Evolutionary conservation across 129 eudicot genomes (phyloP).

Genomic region (Helianthus tuberosus): DNA sequence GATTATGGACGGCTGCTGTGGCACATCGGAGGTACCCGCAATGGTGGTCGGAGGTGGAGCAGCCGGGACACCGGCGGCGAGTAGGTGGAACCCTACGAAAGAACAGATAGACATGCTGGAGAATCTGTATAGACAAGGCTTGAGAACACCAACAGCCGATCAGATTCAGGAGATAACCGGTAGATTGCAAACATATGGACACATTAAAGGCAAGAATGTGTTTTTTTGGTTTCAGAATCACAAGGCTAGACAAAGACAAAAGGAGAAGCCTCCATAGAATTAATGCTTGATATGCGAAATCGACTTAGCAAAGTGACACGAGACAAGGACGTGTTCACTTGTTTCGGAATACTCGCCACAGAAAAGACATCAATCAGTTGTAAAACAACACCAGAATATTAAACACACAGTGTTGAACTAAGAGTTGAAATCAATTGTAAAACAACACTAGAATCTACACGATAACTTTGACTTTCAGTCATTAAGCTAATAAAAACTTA

Average conservation of each 20-base stretch:
- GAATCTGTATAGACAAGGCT: constrained; percentile 56
- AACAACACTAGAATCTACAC: too few relatives aligned
- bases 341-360: too few relatives aligned
- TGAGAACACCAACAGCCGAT: constrained; percentile 73
- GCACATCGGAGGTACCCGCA: background rate
- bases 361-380: too few relatives aligned
- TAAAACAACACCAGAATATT: too few relatives aligned
- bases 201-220: constrained; percentile 83
- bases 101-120: constrained; percentile 72
- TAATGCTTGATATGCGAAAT: too few relatives aligned
- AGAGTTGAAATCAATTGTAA: too few relatives aligned
- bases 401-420: too few relatives aligned
- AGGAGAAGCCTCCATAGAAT: constrained; percentile 31
- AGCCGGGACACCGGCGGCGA: constrained; percentile 20
- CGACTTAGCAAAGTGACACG: too few relatives aligned
- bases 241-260: constrained; percentile 85
- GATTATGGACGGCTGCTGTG: constrained; percentile 21
- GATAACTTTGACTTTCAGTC: too few relatives aligned
- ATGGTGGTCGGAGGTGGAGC: constrained; percentile 22
- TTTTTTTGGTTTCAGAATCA: constrained; percentile 92
- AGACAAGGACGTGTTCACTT: too few relatives aligned
- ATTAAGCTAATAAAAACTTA: too few relatives aligned
- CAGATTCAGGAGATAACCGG: constrained; percentile 74
- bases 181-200: constrained; percentile 51
- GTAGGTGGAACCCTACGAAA: constrained; percentile 89